Evolutionary conservation across 306 rosid genomes (phyloP), one percentile per base, ranked within the genome.

Genomic region (Herpetospermum pedunculosum): DNA sequence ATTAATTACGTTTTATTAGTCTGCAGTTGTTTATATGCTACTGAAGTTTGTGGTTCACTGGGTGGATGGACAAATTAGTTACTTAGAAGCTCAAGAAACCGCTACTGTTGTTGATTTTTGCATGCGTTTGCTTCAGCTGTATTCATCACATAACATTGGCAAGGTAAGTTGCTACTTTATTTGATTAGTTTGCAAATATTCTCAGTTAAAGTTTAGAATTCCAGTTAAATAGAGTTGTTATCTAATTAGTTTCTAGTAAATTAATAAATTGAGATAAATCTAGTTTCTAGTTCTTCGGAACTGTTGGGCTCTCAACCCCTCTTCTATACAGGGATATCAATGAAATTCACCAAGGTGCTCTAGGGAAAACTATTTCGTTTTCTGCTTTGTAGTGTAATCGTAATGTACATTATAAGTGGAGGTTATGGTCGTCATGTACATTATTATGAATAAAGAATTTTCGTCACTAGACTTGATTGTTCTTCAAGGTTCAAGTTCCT

Each of bases 111-210:
- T 90, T 77, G 77, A 88, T 80, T 93, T 93, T 77, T 91, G 97
- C 85, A 91, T 84, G 94, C 84, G 80, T 80, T 88, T 93, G 90
- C 96, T 93, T 82, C 94, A 91, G 82, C 81, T 91, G 53, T 93
- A 93, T 81, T 91, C 98, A 44, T 82, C 92, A 69, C 97, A 93
- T 82, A 93, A 93, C 80, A 87, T 93, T 73, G 97, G 98, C 87
- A 93, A 89, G 96, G 98, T 93, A 80, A 65, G 70, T 34, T 44
- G 79, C 79, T 75, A 77, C 74, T 50, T 65, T 40, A 38, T 23
- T 18, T 13, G 10, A 65, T 41, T 41, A 23, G 6, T 25, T 59
- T 59, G 62, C 12, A 25, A 26, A 54, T 25, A 32, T 60, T 60
- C 25, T 60, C 21, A 18, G 13, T 18, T 60, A 30, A 60, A 32